A percentile compares a stretch with the other conserved stretches of the same genome.
These are phyloP conservation scores for Fremontodendron californicum DNA, from an alignment of 345 rosid genomes.

Conservation along the genomic window DNA sequence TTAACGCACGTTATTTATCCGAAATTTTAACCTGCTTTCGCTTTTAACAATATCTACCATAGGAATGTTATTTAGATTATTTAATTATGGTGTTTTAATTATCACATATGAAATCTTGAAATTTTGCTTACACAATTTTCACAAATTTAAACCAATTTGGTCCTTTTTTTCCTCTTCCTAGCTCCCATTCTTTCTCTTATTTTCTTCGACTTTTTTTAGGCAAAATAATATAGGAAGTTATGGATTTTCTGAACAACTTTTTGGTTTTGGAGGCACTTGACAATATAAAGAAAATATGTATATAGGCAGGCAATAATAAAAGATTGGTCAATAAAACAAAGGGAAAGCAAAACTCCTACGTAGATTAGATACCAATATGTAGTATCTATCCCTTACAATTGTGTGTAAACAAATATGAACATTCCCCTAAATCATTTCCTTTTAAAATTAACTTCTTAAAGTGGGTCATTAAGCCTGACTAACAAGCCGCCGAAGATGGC, in stretches of 20 bases:
- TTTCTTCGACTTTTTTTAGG: background rate
- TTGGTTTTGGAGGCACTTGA: background rate
- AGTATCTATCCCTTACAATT: conserved; percentile 15
- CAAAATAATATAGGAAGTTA: background rate
- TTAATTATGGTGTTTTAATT: too few species aligned
- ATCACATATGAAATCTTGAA: too few species aligned
- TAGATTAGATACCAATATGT: conserved; percentile 8
- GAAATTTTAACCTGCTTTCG: too few species aligned
- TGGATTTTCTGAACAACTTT: background rate
- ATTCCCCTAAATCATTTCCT: background rate
- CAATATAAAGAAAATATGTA: background rate
- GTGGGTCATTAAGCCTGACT: conserved; percentile 7
- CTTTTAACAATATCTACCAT: too few species aligned
- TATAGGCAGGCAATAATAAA: background rate
- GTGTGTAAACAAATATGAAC: conserved; percentile 18
- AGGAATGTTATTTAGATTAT: too few species aligned
- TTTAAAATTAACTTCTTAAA: background rate
- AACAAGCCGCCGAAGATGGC: conserved; percentile 42
- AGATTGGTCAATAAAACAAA: background rate
- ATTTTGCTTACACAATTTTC: too few species aligned
- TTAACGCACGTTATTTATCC: too few species aligned
- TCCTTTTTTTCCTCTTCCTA: background rate
- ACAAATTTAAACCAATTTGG: background rate
- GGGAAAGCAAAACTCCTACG: background rate
- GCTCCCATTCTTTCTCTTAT: background rate